These are phyloP conservation scores for Ehretia macrophylla DNA, from an alignment of 257 asterid genomes.

Conservation along the genomic window DNA sequence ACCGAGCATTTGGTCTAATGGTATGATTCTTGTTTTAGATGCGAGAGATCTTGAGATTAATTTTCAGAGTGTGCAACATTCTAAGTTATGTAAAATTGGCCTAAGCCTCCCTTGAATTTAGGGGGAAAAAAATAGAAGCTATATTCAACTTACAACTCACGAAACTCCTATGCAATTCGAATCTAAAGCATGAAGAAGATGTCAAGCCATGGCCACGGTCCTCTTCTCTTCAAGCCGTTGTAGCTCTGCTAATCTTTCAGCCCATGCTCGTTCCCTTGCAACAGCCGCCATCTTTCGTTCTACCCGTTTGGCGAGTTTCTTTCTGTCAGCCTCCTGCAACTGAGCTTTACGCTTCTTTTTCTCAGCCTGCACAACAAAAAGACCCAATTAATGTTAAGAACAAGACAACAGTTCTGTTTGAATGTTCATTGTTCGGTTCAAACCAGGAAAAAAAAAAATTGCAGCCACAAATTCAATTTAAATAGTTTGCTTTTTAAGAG, in stretches of 20 bases:
- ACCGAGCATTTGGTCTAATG: too few species aligned
- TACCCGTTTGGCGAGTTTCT: conserved; percentile 61
- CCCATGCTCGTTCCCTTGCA: conserved; percentile 94
- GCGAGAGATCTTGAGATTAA: too few species aligned
- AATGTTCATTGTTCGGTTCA: too few species aligned
- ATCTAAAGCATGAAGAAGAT: not conserved
- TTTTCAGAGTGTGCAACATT: too few species aligned
- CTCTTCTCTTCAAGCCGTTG: conserved; percentile 75
- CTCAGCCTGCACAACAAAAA: conserved; percentile 40
- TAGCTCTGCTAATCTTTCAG: conserved; percentile 67
- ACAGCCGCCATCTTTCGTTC: conserved; percentile 96
- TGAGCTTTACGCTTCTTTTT: conserved; percentile 74
- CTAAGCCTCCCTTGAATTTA: too few species aligned
- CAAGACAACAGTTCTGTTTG: too few species aligned
- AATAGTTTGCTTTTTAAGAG: too few species aligned
- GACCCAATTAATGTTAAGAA: not conserved
- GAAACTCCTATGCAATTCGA: not conserved
- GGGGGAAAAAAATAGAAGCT: not conserved
- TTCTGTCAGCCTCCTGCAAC: conserved; percentile 73
- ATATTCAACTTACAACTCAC: not conserved
- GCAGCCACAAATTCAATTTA: too few species aligned
- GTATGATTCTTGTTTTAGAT: too few species aligned
- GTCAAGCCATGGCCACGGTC: conserved; percentile 43
- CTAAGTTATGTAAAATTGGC: too few species aligned
- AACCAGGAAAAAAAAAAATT: too few species aligned